Conservation (phyloP, 2,329 filamentous ascomycete genomes). For the Botrytis hyacinthi region DNA sequence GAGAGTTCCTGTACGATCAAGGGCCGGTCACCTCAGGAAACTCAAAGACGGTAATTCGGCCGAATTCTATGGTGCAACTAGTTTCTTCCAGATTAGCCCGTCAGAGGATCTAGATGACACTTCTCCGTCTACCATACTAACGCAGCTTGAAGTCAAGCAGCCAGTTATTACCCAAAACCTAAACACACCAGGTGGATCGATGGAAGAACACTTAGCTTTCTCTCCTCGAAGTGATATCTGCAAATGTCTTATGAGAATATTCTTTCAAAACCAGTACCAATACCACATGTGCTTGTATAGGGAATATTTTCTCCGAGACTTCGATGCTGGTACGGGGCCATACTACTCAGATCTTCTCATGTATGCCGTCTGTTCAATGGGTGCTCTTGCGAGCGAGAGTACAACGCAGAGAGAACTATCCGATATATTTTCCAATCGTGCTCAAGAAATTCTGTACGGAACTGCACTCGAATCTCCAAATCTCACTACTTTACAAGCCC, state of each 20-base stretch:
- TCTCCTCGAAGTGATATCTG: conserved; percentile 47
- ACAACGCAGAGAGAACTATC: conserved; percentile 40
- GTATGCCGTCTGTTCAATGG: conserved; percentile 50
- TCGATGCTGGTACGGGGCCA: conserved; percentile 46
- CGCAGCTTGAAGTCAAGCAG: not conserved
- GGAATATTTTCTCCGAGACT: conserved; percentile 51
- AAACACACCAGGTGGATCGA: not conserved
- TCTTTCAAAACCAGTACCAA: conserved; percentile 49
- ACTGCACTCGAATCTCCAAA: conserved; percentile 47
- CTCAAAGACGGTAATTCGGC: conserved; percentile 42
- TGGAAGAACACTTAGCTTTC: conserved; percentile 34
- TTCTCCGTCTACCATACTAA: conserved; percentile 1
- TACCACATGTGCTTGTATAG: conserved; percentile 52
- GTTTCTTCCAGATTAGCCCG: conserved; percentile 44
- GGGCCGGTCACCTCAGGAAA: conserved; percentile 43
- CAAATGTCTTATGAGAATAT: conserved; percentile 47
- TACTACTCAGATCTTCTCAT: conserved; percentile 52
- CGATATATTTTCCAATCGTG: conserved; percentile 46
- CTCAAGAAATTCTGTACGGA: conserved; percentile 46
- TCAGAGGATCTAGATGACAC: conserved; percentile 25
- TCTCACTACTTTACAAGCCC: conserved; percentile 47
- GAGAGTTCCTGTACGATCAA: conserved; percentile 34
- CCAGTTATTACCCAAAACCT: not conserved
- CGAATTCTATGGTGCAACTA: conserved; percentile 51
- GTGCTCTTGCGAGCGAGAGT: conserved; percentile 47